Evolutionary conservation across 306 rosid species (phyloP).

Genomic region (Sicyos baderoa): DNA sequence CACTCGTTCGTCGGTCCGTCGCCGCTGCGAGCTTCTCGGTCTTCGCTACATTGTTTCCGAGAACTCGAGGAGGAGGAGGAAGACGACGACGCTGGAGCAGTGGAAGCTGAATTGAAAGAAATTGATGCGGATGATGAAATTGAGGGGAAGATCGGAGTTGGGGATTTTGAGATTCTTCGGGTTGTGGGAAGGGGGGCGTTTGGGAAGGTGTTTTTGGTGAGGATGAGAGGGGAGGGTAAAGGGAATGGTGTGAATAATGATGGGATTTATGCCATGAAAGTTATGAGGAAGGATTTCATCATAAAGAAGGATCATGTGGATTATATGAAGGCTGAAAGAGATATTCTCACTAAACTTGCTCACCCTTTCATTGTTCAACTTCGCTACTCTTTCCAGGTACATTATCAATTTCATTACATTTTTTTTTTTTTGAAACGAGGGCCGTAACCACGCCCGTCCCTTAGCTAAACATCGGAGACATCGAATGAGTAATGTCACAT

Average conservation of each 20-base stretch:
- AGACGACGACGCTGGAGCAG: slow-evolving; percentile 22
- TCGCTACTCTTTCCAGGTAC: slow-evolving; percentile 85
- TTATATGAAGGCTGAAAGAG: slow-evolving; percentile 91
- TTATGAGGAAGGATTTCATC: slow-evolving; percentile 77
- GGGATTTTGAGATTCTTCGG: slow-evolving; percentile 68
- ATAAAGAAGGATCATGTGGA: slow-evolving; percentile 86
- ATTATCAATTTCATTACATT: too few species aligned
- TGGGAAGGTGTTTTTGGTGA: slow-evolving; percentile 81
- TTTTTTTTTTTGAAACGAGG: too few species aligned
- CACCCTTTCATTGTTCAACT: slow-evolving; percentile 90
- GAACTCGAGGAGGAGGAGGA: slow-evolving; percentile 36
- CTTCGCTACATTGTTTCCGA: slow-evolving; percentile 31
- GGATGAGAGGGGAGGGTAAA: slow-evolving; percentile 30
- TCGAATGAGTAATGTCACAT: too few species aligned
- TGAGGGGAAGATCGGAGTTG: slow-evolving; percentile 45
- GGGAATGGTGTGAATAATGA: slow-evolving; percentile 23
- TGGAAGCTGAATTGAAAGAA: neutral
- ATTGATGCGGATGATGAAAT: neutral
- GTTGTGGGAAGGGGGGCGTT: slow-evolving; percentile 80
- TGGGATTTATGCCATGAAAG: slow-evolving; percentile 85
- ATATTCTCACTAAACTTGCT: slow-evolving; percentile 77
- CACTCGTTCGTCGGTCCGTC: slow-evolving; percentile 97
- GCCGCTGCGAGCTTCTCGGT: slow-evolving; percentile 47
- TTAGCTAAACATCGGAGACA: too few species aligned
- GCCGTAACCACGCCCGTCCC: too few species aligned